Evolutionary conservation across 805 yeast genomes (phyloP).

Genomic region (Priceomyces haplophilus): DNA sequence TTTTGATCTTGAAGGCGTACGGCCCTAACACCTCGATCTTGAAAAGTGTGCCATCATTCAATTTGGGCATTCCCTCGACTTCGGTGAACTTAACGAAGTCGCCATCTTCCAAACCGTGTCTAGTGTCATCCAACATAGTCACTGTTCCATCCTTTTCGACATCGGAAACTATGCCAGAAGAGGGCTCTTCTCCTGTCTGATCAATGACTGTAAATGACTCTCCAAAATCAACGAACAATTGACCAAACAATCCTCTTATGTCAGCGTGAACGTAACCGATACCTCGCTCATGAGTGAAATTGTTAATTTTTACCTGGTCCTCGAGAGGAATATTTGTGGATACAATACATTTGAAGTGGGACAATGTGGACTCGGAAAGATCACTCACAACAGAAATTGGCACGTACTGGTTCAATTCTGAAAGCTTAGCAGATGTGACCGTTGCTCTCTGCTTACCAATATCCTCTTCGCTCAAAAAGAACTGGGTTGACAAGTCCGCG

Average conservation of each 20-base stretch:
- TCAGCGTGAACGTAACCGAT: slow-evolving; percentile 82
- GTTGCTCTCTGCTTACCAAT: slow-evolving; percentile 76
- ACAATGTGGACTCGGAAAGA: slow-evolving; percentile 52
- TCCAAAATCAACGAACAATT: slow-evolving; percentile 88
- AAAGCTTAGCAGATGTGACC: slow-evolving; percentile 62
- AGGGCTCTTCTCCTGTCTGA: slow-evolving; percentile 90
- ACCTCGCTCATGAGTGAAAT: slow-evolving; percentile 65
- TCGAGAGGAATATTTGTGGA: slow-evolving; percentile 73
- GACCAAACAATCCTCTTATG: slow-evolving; percentile 84
- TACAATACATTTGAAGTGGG: slow-evolving; percentile 74
- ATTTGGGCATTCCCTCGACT: slow-evolving; percentile 70
- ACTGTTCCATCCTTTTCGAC: slow-evolving; percentile 87
- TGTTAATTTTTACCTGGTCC: slow-evolving; percentile 71
- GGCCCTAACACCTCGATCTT: slow-evolving; percentile 90
- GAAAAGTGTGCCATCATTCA: slow-evolving; percentile 71
- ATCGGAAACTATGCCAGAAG: slow-evolving; percentile 81
- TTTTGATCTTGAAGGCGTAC: slow-evolving; percentile 77
- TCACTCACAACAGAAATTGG: slow-evolving; percentile 69
- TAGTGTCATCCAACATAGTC: slow-evolving; percentile 85
- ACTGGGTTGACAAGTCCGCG: slow-evolving; percentile 83
- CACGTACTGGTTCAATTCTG: slow-evolving; percentile 86
- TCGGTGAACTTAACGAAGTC: slow-evolving; percentile 83
- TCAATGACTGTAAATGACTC: slow-evolving; percentile 75
- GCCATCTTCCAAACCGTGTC: slow-evolving; percentile 94
- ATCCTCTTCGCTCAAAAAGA: slow-evolving; percentile 69